Conservation (phyloP, 1,284 basidiomycete genomes). For the Termitomyces sp. region DNA sequence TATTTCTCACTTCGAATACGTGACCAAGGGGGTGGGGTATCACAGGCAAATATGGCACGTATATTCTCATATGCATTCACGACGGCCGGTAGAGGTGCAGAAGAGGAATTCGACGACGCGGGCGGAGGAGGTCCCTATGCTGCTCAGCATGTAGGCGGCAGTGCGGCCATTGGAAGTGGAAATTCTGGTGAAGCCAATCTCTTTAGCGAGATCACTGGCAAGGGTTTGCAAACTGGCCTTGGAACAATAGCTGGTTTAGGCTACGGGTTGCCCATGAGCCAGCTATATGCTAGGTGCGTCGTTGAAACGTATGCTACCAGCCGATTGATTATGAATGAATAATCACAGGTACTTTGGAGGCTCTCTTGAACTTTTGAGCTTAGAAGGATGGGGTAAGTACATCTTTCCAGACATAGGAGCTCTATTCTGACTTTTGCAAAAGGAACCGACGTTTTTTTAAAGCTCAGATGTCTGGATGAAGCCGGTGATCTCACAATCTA, state of each 20-base stretch:
- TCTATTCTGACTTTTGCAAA: constrained; percentile 5
- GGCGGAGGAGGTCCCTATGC: constrained; percentile 64
- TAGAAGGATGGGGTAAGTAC: constrained; percentile 77
- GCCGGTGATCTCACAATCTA: constrained; percentile 51
- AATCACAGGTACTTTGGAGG: constrained; percentile 70
- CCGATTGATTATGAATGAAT: neutral
- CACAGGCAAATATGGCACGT: constrained; percentile 65
- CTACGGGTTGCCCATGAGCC: constrained; percentile 83
- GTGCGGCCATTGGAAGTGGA: constrained; percentile 54
- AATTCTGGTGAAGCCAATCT: constrained; percentile 50
- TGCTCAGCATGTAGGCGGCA: constrained; percentile 66
- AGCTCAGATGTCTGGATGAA: constrained; percentile 66
- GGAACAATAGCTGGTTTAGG: constrained; percentile 82
- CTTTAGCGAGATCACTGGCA: constrained; percentile 71
- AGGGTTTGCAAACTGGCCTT: constrained; percentile 64
- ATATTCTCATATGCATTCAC: constrained; percentile 93
- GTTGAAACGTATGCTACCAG: neutral
- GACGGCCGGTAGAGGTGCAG: constrained; percentile 56
- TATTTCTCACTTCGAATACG: constrained; percentile 77
- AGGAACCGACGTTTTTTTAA: constrained; percentile 77
- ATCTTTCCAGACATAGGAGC: neutral
- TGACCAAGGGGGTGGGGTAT: constrained; percentile 84
- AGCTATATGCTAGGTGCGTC: constrained; percentile 65
- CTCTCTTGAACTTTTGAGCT: constrained; percentile 66
- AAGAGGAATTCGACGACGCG: constrained; percentile 34